Conservation (phyloP, 2,329 filamentous ascomycete species). For the Bipolaris bicolor region DNA sequence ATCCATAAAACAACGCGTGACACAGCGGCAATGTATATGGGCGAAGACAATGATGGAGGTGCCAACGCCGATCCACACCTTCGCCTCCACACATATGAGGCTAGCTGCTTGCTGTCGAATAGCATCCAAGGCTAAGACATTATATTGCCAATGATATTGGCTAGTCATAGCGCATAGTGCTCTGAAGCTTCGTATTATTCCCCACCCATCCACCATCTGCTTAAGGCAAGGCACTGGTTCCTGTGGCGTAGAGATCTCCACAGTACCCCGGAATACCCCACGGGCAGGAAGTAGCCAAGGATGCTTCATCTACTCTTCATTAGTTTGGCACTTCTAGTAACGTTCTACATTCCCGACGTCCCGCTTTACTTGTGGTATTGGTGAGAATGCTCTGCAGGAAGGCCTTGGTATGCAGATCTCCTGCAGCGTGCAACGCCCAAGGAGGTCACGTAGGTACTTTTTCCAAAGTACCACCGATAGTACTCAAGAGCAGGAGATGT, state of each 20-base stretch:
- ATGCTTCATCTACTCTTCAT: conserved; percentile 47
- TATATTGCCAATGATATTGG: conserved; percentile 21
- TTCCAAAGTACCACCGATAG: conserved; percentile 20
- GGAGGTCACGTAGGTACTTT: conserved; percentile 25
- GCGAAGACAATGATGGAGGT: not conserved
- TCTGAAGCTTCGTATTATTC: conserved; percentile 17
- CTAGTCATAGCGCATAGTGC: conserved; percentile 28
- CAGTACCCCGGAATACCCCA: conserved; percentile 45
- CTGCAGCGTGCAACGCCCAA: conserved; percentile 25
- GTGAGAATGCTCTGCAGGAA: conserved; percentile 22
- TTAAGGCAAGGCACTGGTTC: conserved; percentile 32
- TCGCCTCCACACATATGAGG: conserved; percentile 18
- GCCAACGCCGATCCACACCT: conserved; percentile 12
- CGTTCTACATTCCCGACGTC: conserved; percentile 37
- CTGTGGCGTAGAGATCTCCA: conserved; percentile 38
- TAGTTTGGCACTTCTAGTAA: conserved; percentile 29
- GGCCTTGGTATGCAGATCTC: conserved; percentile 21
- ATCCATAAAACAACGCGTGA: conserved; percentile 3
- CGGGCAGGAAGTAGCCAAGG: conserved; percentile 24
- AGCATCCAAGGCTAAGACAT: conserved; percentile 5
- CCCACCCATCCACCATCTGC: conserved; percentile 26
- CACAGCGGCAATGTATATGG: not conserved
- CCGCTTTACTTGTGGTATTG: conserved; percentile 38
- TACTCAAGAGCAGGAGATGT: conserved; percentile 2
- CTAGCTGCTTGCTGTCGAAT: conserved; percentile 15